Evolutionary conservation across 805 yeast genomes (phyloP), one percentile per base, ranked within the genome.

Genomic region (Komagataella pastoris): DNA sequence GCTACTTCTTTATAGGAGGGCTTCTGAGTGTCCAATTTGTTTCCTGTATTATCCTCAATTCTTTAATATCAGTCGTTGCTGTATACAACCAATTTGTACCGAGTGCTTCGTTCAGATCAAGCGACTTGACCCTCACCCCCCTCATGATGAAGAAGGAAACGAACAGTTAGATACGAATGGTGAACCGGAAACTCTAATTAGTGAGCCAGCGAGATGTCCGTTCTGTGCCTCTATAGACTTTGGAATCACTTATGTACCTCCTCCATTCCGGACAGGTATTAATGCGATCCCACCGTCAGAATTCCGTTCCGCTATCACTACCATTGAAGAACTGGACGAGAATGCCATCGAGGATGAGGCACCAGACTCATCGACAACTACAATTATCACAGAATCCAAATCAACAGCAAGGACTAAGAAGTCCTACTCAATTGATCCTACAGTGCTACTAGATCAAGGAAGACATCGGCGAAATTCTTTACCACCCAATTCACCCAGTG

Each of bases 61-160:
- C 58, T 66, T 90, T 55, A 93, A 93, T 67, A 65, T 76, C 51
- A 83, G 96, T 7, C 74, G 95, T 47, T 91, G 99, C 65, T 91
- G 99, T 65, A 77, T 78, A 49, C 98, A 91, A 64, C 90, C 95
- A 1, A 89, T 91, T 18, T 93, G 99, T 67, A 77, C 96, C 1
- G 98, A 91, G 67, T 91, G 99, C 63, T 93, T 91, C 75, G 97
- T 91, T 8, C 97, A 91, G 65, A 89, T 91, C 63, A 88, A 87
- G 65, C 76, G 99, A 50, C 69, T 81, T 40, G 95, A 88, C 8
- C 98, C 99, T 0, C 98, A 91, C 67, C 88, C 89, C 40, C 96
- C 97, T 1, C 95, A 88, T 61, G 91, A 83, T 56, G 80, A 75
- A 49, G 65, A 66, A 19, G 60, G 61, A n/a, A 21, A 52, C 18